Percentiles rank a stretch among this genome's conserved stretches.
phyloP scores from a whole-genome alignment of 768 basidiomycete genomes.

The Dendrothele bispora region DNA sequence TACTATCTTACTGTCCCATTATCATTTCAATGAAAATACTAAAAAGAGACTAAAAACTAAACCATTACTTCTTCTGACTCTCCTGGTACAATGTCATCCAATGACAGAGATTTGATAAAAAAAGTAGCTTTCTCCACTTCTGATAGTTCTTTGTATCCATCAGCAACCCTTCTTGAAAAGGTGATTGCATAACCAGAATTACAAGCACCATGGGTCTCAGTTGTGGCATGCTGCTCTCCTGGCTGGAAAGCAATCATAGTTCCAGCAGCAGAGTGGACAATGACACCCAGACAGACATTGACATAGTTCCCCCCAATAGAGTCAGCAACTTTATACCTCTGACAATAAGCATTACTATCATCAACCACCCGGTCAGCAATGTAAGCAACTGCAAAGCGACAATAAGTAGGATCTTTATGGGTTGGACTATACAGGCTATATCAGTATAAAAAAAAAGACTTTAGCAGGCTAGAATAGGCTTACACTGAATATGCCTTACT shows the following conservation, averaged over 20 bases:
- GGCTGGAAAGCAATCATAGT: not conserved
- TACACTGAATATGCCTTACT: not conserved
- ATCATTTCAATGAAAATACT: no score
- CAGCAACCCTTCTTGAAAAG: not conserved
- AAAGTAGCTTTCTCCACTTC: not conserved
- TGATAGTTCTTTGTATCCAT: not conserved
- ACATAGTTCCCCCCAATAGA: conserved; percentile 1
- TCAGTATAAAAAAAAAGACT: not conserved
- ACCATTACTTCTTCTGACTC: no score
- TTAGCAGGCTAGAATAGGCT: not conserved
- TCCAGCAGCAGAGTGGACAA: not conserved
- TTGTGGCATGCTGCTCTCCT: not conserved
- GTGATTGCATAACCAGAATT: conserved; percentile 2
- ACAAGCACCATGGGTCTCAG: not conserved
- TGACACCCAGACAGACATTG: not conserved
- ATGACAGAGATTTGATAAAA: not conserved
- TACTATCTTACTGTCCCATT: no score
- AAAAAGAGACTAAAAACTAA: no score
- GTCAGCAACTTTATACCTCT: not conserved
- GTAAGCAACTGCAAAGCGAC: not conserved
- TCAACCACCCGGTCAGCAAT: not conserved
- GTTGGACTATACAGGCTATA: not conserved
- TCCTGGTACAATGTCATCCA: no score
- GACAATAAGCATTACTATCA: not conserved
- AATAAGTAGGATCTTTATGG: not conserved